phyloP scores from a whole-genome alignment of 371 early-diverging fungal species.

The Mortierella sp. region DNA sequence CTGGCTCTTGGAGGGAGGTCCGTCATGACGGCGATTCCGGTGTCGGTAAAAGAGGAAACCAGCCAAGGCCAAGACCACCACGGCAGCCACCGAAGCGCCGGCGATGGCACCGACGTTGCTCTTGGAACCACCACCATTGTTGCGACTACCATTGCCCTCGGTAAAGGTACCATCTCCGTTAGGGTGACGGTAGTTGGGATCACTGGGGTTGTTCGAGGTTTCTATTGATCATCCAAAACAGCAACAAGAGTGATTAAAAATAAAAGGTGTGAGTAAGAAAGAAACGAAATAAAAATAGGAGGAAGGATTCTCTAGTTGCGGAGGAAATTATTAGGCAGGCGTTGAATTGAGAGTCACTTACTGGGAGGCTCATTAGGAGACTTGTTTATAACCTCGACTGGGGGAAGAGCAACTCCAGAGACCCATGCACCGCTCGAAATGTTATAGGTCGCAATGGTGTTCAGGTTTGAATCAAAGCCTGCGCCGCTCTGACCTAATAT shows the following conservation, averaged over 20 bases:
- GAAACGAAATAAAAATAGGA: too few species aligned
- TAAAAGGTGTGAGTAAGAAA: too few species aligned
- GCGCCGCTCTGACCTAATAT: conserved; percentile 27
- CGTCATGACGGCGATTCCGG: not conserved
- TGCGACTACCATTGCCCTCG: not conserved
- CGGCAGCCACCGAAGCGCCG: conserved; percentile 7
- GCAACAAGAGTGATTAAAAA: not conserved
- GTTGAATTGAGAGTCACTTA: conserved; percentile 4
- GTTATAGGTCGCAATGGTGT: conserved; percentile 16
- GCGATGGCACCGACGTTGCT: conserved; percentile 16
- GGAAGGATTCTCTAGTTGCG: not conserved
- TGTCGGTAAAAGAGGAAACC: conserved; percentile 15
- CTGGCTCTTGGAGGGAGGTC: not conserved
- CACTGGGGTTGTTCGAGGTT: conserved; percentile 17
- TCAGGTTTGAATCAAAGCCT: not conserved
- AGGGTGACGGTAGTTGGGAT: conserved; percentile 28
- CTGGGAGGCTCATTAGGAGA: conserved; percentile 29
- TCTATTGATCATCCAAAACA: not conserved
- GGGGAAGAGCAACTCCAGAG: not conserved
- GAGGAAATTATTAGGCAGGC: not conserved
- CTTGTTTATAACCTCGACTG: conserved; percentile 2
- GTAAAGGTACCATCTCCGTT: not conserved
- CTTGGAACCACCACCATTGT: not conserved
- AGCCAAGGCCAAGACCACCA: conserved; percentile 2
- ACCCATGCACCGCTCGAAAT: conserved; percentile 7